phyloP scores from a whole-genome alignment of 2,329 filamentous ascomycete genomes.

The Cordyceps tenuipes region DNA sequence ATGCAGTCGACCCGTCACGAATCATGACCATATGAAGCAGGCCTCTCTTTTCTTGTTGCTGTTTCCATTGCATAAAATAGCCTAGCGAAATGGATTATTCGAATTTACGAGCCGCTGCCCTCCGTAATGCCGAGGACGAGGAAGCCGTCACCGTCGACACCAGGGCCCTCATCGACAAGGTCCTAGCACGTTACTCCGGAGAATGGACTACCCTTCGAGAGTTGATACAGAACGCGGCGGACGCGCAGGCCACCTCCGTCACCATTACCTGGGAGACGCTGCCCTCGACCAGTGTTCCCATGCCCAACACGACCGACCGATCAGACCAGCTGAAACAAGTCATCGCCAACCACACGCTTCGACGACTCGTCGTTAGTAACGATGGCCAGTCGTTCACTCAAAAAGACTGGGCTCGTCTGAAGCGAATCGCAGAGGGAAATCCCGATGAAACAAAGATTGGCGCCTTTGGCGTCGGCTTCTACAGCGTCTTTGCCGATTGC shows the following conservation, averaged over 20 bases:
- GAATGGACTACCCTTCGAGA: constrained; percentile 90
- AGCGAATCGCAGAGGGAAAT: constrained; percentile 97
- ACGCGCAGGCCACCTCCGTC: constrained; percentile 84
- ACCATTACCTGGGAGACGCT: constrained; percentile 87
- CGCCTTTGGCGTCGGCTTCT: constrained; percentile 96
- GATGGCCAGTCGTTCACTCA: constrained; percentile 80
- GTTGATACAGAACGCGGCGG: constrained; percentile 96
- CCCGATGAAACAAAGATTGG: constrained; percentile 99
- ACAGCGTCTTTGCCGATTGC: constrained; percentile 96
- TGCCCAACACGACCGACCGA: constrained; percentile 54
- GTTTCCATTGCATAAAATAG: background rate
- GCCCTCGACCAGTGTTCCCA: constrained; percentile 70
- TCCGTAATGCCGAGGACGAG: constrained; percentile 80
- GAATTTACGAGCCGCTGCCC: constrained; percentile 74
- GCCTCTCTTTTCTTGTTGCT: background rate
- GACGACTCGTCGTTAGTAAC: constrained; percentile 83
- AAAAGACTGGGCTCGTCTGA: constrained; percentile 88
- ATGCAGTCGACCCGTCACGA: background rate
- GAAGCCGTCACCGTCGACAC: constrained; percentile 98
- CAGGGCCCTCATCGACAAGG: constrained; percentile 92
- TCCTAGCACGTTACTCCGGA: constrained; percentile 89
- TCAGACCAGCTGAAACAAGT: constrained; percentile 74
- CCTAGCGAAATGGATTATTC: constrained; percentile 55
- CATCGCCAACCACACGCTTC: constrained; percentile 76
- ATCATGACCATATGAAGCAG: background rate